phyloP scores from a whole-genome alignment of 176 grass and related monocot genomes.

The Aegilops longissima region DNA sequence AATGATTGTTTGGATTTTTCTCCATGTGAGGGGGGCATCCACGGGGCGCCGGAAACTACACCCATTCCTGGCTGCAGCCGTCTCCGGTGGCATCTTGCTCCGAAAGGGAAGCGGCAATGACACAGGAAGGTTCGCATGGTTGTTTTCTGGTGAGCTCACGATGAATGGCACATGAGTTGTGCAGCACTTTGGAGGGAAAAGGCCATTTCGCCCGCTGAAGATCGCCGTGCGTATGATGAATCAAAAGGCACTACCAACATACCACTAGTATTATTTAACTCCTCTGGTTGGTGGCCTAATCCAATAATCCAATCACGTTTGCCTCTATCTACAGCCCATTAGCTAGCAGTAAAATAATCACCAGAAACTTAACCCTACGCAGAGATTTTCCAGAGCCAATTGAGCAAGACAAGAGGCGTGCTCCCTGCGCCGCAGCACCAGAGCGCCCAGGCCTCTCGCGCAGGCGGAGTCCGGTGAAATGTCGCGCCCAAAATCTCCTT shows the following conservation, averaged over 20 bases:
- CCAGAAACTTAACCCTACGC: background rate
- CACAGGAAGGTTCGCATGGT: constrained; percentile 13
- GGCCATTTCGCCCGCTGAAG: background rate
- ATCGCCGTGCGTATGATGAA: background rate
- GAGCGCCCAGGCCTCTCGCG: background rate
- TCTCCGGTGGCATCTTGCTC: background rate
- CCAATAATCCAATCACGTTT: background rate
- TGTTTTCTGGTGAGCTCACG: background rate
- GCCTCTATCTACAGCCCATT: background rate
- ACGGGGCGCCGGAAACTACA: background rate
- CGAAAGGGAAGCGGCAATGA: background rate
- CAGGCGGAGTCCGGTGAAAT: background rate
- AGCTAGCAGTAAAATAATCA: background rate
- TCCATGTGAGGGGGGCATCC: background rate
- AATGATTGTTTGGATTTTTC: background rate
- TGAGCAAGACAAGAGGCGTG: background rate
- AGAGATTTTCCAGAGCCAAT: background rate
- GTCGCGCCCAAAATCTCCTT: background rate
- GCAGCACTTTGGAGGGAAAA: background rate
- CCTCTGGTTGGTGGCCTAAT: background rate
- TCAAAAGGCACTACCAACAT: background rate
- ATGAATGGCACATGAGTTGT: constrained; percentile 27
- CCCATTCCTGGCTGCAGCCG: background rate
- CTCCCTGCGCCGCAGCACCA: background rate
- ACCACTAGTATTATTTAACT: background rate